These are phyloP conservation scores for Coelastrella sp. DNA, from an alignment of 139 green algal species.

Conservation along the genomic window DNA sequence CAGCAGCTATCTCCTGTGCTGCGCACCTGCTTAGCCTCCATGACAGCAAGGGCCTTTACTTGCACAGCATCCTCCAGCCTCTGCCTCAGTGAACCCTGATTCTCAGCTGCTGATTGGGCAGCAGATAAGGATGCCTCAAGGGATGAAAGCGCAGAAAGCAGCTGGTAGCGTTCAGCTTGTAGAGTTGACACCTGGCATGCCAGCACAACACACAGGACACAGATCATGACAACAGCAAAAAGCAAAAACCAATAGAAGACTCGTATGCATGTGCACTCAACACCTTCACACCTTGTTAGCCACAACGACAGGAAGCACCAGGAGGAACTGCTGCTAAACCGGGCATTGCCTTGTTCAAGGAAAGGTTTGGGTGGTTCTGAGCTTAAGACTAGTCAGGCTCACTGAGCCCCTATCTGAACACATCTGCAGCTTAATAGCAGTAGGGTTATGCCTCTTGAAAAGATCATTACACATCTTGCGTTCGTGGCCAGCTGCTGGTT, in stretches of 20 bases:
- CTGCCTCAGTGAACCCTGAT: not conserved
- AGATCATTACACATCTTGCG: too few relatives aligned
- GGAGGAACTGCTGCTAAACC: too few relatives aligned
- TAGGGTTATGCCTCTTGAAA: too few relatives aligned
- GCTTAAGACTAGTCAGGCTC: too few relatives aligned
- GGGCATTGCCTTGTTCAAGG: too few relatives aligned
- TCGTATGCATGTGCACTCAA: too few relatives aligned
- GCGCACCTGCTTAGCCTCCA: not conserved
- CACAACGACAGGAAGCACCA: too few relatives aligned
- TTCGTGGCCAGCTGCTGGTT: too few relatives aligned
- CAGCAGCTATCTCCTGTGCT: too few relatives aligned
- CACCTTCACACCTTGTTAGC: too few relatives aligned
- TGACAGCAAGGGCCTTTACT: not conserved
- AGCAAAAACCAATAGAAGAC: not conserved
- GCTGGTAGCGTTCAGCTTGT: slow-evolving; percentile 4
- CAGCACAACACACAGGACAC: not conserved
- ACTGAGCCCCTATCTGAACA: not conserved
- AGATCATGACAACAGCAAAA: not conserved
- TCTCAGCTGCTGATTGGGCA: not conserved
- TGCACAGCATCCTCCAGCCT: not conserved
- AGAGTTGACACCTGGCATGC: not conserved
- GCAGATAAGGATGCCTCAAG: not conserved
- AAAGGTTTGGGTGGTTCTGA: too few relatives aligned
- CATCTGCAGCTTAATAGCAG: not conserved
- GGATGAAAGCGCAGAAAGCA: slow-evolving; percentile 1